Percentiles rank a stretch among this genome's conserved stretches.
Conservation (phyloP, 352 stramenopile species). For the Phytophthora colocasiae region DNA sequence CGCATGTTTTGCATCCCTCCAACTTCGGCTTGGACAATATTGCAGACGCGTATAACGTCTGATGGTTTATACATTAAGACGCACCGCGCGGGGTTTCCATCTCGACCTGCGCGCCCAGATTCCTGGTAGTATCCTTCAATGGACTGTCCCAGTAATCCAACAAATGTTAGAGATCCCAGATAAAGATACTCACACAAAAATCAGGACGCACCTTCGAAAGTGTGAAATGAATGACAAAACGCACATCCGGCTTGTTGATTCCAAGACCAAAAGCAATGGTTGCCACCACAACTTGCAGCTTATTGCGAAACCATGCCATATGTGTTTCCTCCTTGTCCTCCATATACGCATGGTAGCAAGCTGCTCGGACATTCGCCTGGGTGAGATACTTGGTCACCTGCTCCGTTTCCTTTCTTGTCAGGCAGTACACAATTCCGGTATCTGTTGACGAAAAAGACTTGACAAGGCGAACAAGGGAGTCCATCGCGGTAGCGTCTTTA, state of each 20-base stretch:
- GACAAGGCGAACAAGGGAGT: slow-evolving; percentile 83
- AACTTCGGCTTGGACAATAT: slow-evolving; percentile 67
- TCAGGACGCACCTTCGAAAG: slow-evolving; percentile 61
- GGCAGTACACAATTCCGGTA: slow-evolving; percentile 93
- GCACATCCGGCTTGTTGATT: slow-evolving; percentile 95
- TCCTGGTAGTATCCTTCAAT: slow-evolving; percentile 99
- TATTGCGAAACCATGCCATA: slow-evolving; percentile 57
- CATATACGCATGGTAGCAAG: slow-evolving; percentile 91
- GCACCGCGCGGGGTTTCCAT: slow-evolving; percentile 91
- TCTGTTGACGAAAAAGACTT: slow-evolving; percentile 56
- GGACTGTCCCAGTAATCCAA: slow-evolving; percentile 43
- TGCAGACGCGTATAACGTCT: slow-evolving; percentile 80
- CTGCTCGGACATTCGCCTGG: slow-evolving; percentile 74
- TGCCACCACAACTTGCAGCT: slow-evolving; percentile 90
- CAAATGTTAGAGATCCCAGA: slow-evolving; percentile 6
- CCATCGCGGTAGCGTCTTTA: slow-evolving; percentile 54
- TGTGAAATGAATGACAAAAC: slow-evolving; percentile 92
- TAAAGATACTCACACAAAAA: background rate
- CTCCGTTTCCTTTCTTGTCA: slow-evolving; percentile 93
- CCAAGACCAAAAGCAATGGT: slow-evolving; percentile 95
- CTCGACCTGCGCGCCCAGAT: slow-evolving; percentile 94
- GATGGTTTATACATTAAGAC: slow-evolving; percentile 85
- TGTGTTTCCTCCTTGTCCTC: slow-evolving; percentile 77
- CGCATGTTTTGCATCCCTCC: slow-evolving; percentile 72
- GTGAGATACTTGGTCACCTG: slow-evolving; percentile 83